These are phyloP conservation scores for Xerocomellus intermedius DNA, from an alignment of 768 basidiomycete genomes.

Conservation along the genomic window DNA sequence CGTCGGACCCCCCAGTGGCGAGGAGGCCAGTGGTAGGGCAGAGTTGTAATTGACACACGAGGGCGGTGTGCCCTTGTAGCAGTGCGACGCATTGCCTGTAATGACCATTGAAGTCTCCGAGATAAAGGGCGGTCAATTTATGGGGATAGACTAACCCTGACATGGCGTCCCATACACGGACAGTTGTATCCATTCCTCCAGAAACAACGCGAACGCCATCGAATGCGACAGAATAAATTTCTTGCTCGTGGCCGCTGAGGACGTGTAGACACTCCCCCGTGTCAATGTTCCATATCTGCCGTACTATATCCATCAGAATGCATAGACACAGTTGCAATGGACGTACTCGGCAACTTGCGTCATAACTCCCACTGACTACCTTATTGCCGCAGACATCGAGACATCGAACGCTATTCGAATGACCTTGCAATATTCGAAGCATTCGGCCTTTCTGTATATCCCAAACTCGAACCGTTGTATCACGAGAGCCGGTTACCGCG, in stretches of 20 bases:
- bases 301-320: neutral
- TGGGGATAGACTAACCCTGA: conserved; percentile 63
- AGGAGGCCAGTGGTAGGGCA: conserved; percentile 54
- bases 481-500: conserved; percentile 88
- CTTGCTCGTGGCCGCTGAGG: conserved; percentile 79
- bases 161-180: conserved; percentile 84
- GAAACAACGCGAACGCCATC: conserved; percentile 81
- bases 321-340: neutral
- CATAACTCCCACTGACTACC: conserved; percentile 93
- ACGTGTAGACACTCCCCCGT: conserved; percentile 85
- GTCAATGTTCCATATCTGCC: conserved; percentile 87
- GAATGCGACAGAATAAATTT: conserved; percentile 90
- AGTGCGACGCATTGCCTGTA: conserved; percentile 76
- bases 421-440: conserved; percentile 69
- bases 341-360: conserved; percentile 77
- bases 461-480: conserved; percentile 87
- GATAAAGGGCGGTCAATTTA: neutral
- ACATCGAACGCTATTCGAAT: conserved; percentile 79
- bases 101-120: neutral
- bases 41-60: conserved; percentile 89
- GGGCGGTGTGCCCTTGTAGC: conserved; percentile 86
- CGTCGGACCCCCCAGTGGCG: conserved; percentile 86
- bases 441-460: conserved; percentile 79
- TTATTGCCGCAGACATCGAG: conserved; percentile 82
- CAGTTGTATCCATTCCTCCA: conserved; percentile 91